Conservation (phyloP, 2,329 filamentous ascomycete genomes). For the Sclerotinia nivalis region DNA sequence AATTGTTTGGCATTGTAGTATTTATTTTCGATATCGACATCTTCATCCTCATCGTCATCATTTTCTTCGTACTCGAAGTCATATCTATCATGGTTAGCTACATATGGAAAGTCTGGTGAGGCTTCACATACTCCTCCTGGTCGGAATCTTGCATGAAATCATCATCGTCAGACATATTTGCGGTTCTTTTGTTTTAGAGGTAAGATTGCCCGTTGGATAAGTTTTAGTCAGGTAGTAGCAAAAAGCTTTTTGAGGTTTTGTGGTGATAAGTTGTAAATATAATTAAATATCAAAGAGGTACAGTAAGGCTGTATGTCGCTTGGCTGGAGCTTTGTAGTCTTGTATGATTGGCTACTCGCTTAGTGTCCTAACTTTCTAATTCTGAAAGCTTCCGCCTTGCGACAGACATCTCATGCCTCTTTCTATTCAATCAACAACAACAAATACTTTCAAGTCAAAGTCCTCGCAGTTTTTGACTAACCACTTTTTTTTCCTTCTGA, state of each 20-base stretch:
- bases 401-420: neutral
- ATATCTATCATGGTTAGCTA: slow-evolving; percentile 55
- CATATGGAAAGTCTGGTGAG: slow-evolving; percentile 15
- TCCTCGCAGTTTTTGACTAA: neutral
- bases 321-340: slow-evolving; percentile 4
- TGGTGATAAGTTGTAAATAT: neutral
- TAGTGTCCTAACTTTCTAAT: slow-evolving; percentile 9
- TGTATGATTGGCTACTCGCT: slow-evolving; percentile 20
- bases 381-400: slow-evolving; percentile 15
- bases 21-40: slow-evolving; percentile 97
- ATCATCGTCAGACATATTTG: slow-evolving; percentile 60
- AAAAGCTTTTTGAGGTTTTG: neutral
- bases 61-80: slow-evolving; percentile 96
- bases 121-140: slow-evolving; percentile 69
- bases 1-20: slow-evolving; percentile 99
- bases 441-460: neutral
- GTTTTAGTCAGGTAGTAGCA: neutral
- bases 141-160: slow-evolving; percentile 94
- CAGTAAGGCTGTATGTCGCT: slow-evolving; percentile 25
- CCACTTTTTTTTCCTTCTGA: neutral
- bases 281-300: slow-evolving; percentile 4
- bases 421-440: slow-evolving; percentile 6
- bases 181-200: neutral
- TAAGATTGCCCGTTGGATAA: neutral
- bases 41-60: slow-evolving; percentile 81